Base-by-base conservation (phyloP, 164 flowering plant species). In the Nymphaea thermarum region DNA sequence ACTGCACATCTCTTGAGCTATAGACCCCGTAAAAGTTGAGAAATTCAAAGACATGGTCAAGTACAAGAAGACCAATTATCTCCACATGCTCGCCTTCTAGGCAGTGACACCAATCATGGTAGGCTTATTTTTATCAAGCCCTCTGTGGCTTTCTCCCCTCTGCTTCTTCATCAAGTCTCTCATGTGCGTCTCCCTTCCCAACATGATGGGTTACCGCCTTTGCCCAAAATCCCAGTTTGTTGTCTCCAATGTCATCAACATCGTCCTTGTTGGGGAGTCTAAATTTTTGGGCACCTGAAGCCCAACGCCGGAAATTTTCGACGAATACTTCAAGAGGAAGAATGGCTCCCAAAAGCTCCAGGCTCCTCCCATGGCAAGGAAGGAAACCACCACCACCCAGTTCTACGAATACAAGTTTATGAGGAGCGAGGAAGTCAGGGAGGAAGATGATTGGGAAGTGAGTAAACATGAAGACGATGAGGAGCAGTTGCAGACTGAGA, bases 231-330 rank as follows among this genome's bases (percentile, higher is more conserved):
- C 66, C 61, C 67, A 84, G 67, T 89, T 89, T 74, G 65, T 89
- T 3, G 68, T 87, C 12, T 80, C 84, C 55, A 89, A 86, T 67
- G 70, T 81, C 47, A 89, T 89, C 3, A 74, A 87, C 6, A 43
- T 80, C 44, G 66, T 79, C 70, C 89, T 89, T 11, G 65, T 86
- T 6, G 73, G 84, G 55, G 87, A 87, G 44, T 87, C 90, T 7
- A 89, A 76, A 71, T 62, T 80, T 10, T 69, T 74, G 12, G 73
- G 81, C 53, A 68, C 82, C 14, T 1, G 59, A 12, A 66, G 80
- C 12, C 64, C 76, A 10, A 65, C 80, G 25, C 61, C 59, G 5
- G 78, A 78, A 16, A 64, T 76, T 7, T 80, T 68, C 43, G 79
- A 84, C 8, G 83, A 86, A 72, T 80, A 77, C 55, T 63, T 83